Evolutionary conservation across 768 basidiomycete genomes (phyloP).

Genomic region (Pholiota molesta): DNA sequence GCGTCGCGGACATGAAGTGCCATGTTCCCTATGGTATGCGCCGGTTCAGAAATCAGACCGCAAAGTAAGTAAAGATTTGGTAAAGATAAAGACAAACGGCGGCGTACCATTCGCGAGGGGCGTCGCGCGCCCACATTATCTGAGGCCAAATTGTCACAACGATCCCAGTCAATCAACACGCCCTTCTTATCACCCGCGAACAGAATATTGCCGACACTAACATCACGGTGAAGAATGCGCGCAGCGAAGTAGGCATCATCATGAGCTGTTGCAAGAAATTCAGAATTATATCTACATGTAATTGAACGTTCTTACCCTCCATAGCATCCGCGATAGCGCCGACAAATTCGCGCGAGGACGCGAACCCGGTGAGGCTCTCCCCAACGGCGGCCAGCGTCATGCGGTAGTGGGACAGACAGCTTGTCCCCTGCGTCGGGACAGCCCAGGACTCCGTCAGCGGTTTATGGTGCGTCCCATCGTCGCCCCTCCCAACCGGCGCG

Average conservation of each 20-base stretch:
- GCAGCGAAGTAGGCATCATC: neutral
- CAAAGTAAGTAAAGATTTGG: no score
- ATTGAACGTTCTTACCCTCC: conserved; percentile 4
- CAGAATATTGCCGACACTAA: neutral
- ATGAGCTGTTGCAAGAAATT: no score
- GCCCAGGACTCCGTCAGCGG: no score
- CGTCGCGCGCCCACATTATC: neutral
- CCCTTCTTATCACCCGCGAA: neutral
- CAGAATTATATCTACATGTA: no score
- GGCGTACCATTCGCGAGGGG: neutral
- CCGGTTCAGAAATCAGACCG: neutral
- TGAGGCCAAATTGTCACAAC: neutral
- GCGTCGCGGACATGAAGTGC: neutral
- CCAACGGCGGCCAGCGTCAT: conserved; percentile 10
- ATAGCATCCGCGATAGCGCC: conserved; percentile 20
- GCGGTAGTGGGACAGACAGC: conserved; percentile 9
- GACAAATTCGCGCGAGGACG: conserved; percentile 16
- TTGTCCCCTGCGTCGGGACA: neutral
- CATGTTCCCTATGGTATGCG: neutral
- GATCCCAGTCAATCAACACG: neutral
- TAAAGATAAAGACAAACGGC: neutral
- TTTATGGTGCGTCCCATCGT: no score
- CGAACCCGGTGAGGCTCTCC: neutral
- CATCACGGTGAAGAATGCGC: neutral
- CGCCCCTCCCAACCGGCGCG: no score